Base-by-base conservation (phyloP, 306 rosid species). In the Carpinus viminea region DNA sequence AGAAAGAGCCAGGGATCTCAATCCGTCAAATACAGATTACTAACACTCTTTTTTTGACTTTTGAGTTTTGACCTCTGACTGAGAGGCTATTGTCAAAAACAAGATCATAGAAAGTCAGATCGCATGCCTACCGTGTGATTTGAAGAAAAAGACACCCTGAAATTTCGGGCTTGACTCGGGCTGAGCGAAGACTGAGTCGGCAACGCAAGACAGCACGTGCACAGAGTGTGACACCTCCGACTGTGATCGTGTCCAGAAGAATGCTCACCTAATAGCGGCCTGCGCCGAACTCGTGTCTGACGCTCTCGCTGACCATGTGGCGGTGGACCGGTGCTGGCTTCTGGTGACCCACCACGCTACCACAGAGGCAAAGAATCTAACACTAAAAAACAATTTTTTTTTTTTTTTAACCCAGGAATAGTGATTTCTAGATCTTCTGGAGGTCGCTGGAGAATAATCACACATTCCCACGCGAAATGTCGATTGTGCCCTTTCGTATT, bases 221-320 rank as follows among this genome's bases (percentile, higher is more conserved):
- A 0, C 0, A 28, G 68, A 17, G 54, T 34, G 75, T 66, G 68
- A 62, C 71, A 1, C 8, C 41, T 6, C 21, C 13, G 12, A 46
- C 36, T 24, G 45, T 4, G 61, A 38, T 38, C 56, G 78, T 53
- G 75, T 53, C 74, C 28, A 13, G 21, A 51, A 9, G 2, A 54
- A 79, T 53, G 66, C 75, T 72, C 68, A 57, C 74, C 47, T 12
- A 68, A 18, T 1, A 57, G 88, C 85, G 78, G 89, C 78, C 87
- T 36, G 0, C 17, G 18, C 1, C 4, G 80, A 75, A 70, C 90
- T 84, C 89, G 91, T 89, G 93, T 83, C 75, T 9, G 78, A n/a
- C 12, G 51, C 21, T 0, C 12, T 26, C 2, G 65, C 50, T 28
- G 79, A 83, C 92, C 83, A 81, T 16, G 74, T 79, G 84, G 78